Conservation (phyloP, 208 protist species). For the Acanthamoeba rhysodes region DNA sequence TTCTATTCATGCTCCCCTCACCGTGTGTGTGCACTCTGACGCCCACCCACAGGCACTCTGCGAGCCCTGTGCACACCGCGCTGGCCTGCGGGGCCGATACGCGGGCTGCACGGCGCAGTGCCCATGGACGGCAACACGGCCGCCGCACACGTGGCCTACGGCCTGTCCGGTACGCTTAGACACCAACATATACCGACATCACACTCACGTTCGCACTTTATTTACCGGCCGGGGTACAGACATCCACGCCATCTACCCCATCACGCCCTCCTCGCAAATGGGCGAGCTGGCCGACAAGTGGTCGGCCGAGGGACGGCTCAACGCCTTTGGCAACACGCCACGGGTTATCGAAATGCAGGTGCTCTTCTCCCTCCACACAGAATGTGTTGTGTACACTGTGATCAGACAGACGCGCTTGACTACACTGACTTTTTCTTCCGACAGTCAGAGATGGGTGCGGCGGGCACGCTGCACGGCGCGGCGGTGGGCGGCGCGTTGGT, state of each 20-base stretch:
- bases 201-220: too few relatives aligned
- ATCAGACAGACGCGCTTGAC: too few relatives aligned
- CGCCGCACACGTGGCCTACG: slow-evolving; percentile 87
- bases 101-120: not conserved
- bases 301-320: slow-evolving; percentile 80
- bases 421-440: too few relatives aligned
- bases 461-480: slow-evolving; percentile 89
- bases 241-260: slow-evolving; percentile 90
- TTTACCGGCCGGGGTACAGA: not conserved
- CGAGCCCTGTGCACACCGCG: not conserved
- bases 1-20: not conserved
- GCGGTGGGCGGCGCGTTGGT: slow-evolving; percentile 81
- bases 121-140: slow-evolving; percentile 90
- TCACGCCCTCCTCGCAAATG: slow-evolving; percentile 91
- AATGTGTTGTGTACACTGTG: too few relatives aligned
- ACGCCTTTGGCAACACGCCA: slow-evolving; percentile 85
- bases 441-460: slow-evolving; percentile 89
- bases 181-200: too few relatives aligned
- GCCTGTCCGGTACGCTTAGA: slow-evolving; percentile 79
- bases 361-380: too few relatives aligned
- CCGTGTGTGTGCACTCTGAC: not conserved
- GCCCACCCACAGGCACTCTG: not conserved
- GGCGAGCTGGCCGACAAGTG: slow-evolving; percentile 88
- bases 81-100: not conserved
- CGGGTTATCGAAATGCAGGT: slow-evolving; percentile 1